Percentiles rank a stretch among this genome's conserved stretches.
phyloP scores from a whole-genome alignment of 1,139 yeast species.

The Arxiozyma telluris region DNA sequence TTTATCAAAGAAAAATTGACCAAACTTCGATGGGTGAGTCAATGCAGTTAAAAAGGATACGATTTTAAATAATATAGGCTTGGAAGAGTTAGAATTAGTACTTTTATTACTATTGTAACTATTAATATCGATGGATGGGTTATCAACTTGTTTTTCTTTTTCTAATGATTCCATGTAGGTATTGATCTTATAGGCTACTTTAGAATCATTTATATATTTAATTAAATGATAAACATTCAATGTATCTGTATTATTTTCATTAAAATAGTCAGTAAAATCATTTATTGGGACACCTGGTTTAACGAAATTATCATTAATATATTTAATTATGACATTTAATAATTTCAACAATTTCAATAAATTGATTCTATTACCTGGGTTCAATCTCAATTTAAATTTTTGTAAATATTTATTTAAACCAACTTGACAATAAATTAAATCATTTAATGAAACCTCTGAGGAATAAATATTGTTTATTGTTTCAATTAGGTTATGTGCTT shows the following conservation, averaged over 20 bases:
- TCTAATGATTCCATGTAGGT: constrained; percentile 39
- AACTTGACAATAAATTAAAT: constrained; percentile 36
- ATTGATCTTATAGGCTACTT: constrained; percentile 79
- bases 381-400: constrained; percentile 55
- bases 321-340: constrained; percentile 43
- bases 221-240: constrained; percentile 65
- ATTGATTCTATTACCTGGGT: constrained; percentile 66
- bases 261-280: constrained; percentile 43
- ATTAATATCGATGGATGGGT: no score
- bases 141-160: no score
- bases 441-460: constrained; percentile 43
- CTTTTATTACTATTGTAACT: constrained; percentile 5
- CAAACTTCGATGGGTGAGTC: constrained; percentile 72
- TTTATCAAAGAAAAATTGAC: constrained; percentile 57
- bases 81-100: constrained; percentile 8
- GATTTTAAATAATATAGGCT: constrained; percentile 59
- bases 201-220: constrained; percentile 53
- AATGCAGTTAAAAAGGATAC: constrained; percentile 56
- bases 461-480: constrained; percentile 67
- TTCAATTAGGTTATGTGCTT: constrained; percentile 84
- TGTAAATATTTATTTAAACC: constrained; percentile 45
- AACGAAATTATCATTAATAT: constrained; percentile 33
- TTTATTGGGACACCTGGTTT: constrained; percentile 46
- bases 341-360: constrained; percentile 56
- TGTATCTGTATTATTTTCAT: constrained; percentile 54